Evolutionary conservation across 768 basidiomycete genomes (phyloP).

Genomic region (Tylopilus felleus): DNA sequence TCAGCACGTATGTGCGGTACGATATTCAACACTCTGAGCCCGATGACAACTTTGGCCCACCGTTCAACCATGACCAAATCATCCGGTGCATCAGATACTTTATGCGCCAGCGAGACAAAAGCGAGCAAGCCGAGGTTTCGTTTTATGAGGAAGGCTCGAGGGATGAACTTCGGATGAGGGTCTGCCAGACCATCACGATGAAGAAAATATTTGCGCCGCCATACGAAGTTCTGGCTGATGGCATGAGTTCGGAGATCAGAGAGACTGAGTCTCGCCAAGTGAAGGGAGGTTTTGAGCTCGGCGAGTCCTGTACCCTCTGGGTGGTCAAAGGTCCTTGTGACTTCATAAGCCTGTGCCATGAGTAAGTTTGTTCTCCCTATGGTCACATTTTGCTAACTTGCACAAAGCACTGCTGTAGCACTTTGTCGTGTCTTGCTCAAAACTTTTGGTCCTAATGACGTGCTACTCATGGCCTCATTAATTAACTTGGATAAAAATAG

Average conservation of each 20-base stretch:
- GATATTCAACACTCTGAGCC: background rate
- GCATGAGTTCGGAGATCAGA: fast-evolving
- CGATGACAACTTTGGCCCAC: background rate
- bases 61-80: background rate
- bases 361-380: background rate
- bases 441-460: constrained; percentile 8
- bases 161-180: background rate
- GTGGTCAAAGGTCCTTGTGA: background rate
- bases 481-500: background rate
- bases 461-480: constrained; percentile 13
- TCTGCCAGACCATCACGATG: constrained; percentile 1
- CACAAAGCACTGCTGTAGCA: constrained; percentile 7
- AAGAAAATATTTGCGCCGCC: constrained; percentile 12
- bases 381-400: background rate
- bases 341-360: background rate
- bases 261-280: background rate
- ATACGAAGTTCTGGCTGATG: background rate
- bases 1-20: constrained; percentile 8
- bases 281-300: constrained; percentile 4
- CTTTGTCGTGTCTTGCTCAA: constrained; percentile 13
- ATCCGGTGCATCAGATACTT: constrained; percentile 6
- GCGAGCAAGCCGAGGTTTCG: constrained; percentile 3
- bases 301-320: constrained; percentile 6
- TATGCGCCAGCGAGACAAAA: constrained; percentile 12
- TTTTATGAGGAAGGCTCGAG: background rate